These are phyloP conservation scores for Ophiostoma quercus DNA, from an alignment of 2,329 filamentous ascomycete genomes.

Conservation along the genomic window DNA sequence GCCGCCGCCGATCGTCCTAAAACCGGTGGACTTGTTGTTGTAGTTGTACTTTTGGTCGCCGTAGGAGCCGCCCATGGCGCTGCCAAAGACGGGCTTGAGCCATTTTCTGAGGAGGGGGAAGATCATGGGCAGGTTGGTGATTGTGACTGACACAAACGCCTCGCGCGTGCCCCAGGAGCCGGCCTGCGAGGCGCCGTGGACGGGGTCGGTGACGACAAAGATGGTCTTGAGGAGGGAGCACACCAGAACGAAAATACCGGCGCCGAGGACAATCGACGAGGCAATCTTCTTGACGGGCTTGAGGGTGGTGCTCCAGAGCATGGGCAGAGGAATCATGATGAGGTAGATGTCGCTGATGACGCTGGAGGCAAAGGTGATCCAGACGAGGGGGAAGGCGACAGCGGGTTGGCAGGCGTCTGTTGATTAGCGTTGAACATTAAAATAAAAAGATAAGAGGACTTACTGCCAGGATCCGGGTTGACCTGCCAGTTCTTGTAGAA, in stretches of 20 bases:
- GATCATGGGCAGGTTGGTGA: conserved; percentile 40
- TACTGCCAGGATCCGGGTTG: conserved; percentile 28
- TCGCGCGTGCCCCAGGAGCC: conserved; percentile 37
- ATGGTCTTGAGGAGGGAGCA: conserved; percentile 36
- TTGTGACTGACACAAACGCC: conserved; percentile 39
- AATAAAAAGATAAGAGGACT: not conserved
- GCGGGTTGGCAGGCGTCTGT: conserved; percentile 44
- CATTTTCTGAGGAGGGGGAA: conserved; percentile 39
- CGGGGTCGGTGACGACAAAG: conserved; percentile 33
- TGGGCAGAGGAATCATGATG: conserved; percentile 49
- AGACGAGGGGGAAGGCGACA: conserved; percentile 32
- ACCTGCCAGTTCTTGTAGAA: conserved; percentile 27
- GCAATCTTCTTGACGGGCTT: conserved; percentile 35
- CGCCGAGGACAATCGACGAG: conserved; percentile 34
- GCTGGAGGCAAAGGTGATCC: conserved; percentile 46
- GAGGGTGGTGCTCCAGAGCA: conserved; percentile 36
- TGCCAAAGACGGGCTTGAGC: conserved; percentile 37
- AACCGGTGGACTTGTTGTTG: conserved; percentile 33
- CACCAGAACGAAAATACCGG: conserved; percentile 36
- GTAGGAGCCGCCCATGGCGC: conserved; percentile 33
- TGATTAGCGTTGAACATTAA: not conserved
- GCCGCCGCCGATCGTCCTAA: conserved; percentile 41
- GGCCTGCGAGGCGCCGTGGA: conserved; percentile 35
- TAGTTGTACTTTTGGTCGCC: conserved; percentile 37
- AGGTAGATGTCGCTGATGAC: conserved; percentile 49